phyloP scores from a whole-genome alignment of 768 basidiomycete genomes.

The Hydnum rufescens region DNA sequence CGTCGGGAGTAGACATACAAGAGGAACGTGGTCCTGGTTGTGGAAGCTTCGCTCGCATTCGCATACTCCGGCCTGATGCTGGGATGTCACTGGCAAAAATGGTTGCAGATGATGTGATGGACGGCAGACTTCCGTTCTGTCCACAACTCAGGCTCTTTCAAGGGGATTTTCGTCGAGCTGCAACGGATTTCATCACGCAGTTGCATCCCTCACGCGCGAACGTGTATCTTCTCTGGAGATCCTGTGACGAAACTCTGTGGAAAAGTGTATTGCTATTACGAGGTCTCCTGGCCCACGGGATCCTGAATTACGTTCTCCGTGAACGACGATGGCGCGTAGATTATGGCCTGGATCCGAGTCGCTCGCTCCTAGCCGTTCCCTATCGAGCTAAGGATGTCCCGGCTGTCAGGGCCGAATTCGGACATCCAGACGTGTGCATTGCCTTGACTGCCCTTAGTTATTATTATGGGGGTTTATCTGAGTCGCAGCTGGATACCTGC shows the following conservation, averaged over 20 bases:
- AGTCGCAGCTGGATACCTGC: not conserved
- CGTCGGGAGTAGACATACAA: not conserved
- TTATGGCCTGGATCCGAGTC: slow-evolving; percentile 26
- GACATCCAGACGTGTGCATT: slow-evolving; percentile 2
- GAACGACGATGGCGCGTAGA: slow-evolving; percentile 31
- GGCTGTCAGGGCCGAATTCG: slow-evolving; percentile 1
- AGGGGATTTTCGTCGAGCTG: slow-evolving; percentile 10
- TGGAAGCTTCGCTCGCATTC: slow-evolving; percentile 2
- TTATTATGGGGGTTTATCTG: not conserved
- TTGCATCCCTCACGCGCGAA: not conserved
- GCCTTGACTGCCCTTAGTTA: not conserved
- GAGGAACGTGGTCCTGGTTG: not conserved
- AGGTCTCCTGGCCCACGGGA: slow-evolving; percentile 25
- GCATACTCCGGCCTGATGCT: not conserved
- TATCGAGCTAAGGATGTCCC: slow-evolving; percentile 6
- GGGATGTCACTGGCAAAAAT: not conserved
- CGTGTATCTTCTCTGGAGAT: not conserved
- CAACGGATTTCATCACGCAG: slow-evolving; percentile 1
- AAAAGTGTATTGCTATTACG: slow-evolving; percentile 24
- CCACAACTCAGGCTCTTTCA: slow-evolving; percentile 9
- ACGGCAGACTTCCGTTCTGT: slow-evolving; percentile 8
- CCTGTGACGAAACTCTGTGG: slow-evolving; percentile 14
- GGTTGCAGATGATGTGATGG: not conserved
- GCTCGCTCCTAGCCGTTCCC: slow-evolving; percentile 21
- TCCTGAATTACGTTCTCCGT: slow-evolving; percentile 22